Conservation (phyloP, 2,329 filamentous ascomycete genomes). For the Mollisiaceae sp. region DNA sequence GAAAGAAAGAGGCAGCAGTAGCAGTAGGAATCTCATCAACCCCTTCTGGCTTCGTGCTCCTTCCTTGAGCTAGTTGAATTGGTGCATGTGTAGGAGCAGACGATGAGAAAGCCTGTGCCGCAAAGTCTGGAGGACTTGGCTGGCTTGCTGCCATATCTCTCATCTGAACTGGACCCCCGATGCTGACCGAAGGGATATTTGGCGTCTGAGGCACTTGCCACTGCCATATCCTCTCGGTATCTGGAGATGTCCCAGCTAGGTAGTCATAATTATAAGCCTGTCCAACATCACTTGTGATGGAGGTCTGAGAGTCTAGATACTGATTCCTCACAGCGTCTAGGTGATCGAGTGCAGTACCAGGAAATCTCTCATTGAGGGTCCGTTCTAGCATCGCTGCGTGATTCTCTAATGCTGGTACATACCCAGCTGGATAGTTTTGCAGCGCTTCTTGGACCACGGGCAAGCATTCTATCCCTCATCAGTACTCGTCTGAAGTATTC, state of each 20-base stretch:
- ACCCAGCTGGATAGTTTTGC: conserved; percentile 19
- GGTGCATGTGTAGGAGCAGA: neutral
- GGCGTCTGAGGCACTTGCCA: conserved; percentile 17
- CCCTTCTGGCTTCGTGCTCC: conserved; percentile 12
- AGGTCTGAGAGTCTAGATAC: neutral
- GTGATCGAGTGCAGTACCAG: conserved; percentile 19
- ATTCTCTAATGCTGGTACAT: conserved; percentile 22
- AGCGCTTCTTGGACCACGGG: conserved; percentile 18
- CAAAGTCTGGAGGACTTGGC: conserved; percentile 18
- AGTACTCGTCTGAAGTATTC: neutral
- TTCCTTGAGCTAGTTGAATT: neutral
- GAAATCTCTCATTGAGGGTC: conserved; percentile 19
- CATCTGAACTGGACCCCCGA: conserved; percentile 5
- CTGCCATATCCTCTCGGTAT: conserved; percentile 16
- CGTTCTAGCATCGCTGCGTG: conserved; percentile 22
- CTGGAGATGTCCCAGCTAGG: conserved; percentile 14
- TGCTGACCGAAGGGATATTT: neutral
- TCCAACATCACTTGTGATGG: neutral
- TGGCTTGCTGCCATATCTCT: neutral
- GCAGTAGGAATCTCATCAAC: conserved; percentile 24
- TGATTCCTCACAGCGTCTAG: neutral
- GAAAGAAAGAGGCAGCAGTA: conserved; percentile 25
- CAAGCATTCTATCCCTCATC: conserved; percentile 14
- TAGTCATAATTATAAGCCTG: conserved; percentile 7
- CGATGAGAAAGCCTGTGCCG: conserved; percentile 3